These are phyloP conservation scores for Beauveria bassiana DNA, from an alignment of 2,329 filamentous ascomycete species.

Conservation along the genomic window DNA sequence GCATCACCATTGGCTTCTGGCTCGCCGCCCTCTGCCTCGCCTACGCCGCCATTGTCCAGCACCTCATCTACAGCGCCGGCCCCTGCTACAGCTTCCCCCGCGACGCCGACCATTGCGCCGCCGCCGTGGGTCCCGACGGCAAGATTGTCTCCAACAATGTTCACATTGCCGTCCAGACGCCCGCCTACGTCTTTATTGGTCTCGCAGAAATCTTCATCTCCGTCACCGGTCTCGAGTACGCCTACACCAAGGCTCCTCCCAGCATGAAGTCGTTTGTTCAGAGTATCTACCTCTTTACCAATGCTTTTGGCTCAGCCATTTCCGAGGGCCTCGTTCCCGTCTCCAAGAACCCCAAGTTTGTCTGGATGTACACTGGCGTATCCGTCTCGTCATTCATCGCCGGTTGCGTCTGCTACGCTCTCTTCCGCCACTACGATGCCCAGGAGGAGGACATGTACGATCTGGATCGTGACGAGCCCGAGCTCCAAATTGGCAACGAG, in stretches of 20 bases:
- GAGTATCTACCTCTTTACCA: constrained; percentile 53
- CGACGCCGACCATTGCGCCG: constrained; percentile 22
- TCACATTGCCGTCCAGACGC: constrained; percentile 45
- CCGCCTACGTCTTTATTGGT: constrained; percentile 51
- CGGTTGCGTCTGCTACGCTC: constrained; percentile 44
- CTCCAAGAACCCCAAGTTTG: constrained; percentile 54
- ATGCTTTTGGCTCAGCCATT: constrained; percentile 50
- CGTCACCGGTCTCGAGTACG: constrained; percentile 64
- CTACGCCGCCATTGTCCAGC: constrained; percentile 52
- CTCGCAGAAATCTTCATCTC: constrained; percentile 56
- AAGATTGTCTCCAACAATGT: constrained; percentile 34
- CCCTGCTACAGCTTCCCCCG: constrained; percentile 42
- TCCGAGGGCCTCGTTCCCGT: constrained; percentile 53
- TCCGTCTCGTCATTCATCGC: constrained; percentile 38
- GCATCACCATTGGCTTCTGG: constrained; percentile 58
- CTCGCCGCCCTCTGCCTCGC: constrained; percentile 45
- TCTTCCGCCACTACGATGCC: constrained; percentile 31
- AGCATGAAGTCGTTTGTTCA: constrained; percentile 59
- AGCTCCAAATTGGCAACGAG: constrained; percentile 12
- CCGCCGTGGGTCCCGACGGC: constrained; percentile 20
- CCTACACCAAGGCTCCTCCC: constrained; percentile 64
- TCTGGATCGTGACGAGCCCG: constrained; percentile 27
- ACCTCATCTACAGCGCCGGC: constrained; percentile 48
- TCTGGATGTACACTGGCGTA: constrained; percentile 60
- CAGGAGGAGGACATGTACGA: constrained; percentile 32